These are phyloP conservation scores for Colletotrichum sp. DNA, from an alignment of 2,329 filamentous ascomycete species.

Conservation along the genomic window DNA sequence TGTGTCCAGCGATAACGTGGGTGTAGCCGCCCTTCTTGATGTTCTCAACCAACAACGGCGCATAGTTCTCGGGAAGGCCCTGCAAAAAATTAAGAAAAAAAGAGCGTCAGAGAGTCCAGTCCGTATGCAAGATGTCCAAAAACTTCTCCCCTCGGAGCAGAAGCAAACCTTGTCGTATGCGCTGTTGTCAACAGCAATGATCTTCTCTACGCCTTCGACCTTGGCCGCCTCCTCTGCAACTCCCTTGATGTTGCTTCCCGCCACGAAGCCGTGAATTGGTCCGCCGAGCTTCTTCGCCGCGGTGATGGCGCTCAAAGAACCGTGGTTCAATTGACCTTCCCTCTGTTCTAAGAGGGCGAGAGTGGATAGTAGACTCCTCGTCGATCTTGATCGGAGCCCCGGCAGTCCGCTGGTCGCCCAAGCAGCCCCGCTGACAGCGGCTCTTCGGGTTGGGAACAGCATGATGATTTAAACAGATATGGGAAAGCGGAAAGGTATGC, in stretches of 20 bases:
- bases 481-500: not conserved
- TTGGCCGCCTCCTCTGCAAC: constrained; percentile 87
- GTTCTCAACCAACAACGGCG: constrained; percentile 92
- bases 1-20: constrained; percentile 88
- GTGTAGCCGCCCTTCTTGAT: constrained; percentile 96
- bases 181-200: constrained; percentile 85
- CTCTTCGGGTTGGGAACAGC: constrained; percentile 29
- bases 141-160: not conserved
- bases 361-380: constrained; percentile 72
- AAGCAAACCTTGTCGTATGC: constrained; percentile 84
- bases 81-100: constrained; percentile 34
- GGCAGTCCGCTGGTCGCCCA: constrained; percentile 26
- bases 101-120: not conserved
- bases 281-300: constrained; percentile 89
- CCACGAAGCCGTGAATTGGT: constrained; percentile 83
- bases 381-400: constrained; percentile 24
- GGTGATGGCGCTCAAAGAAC: constrained; percentile 83
- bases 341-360: constrained; percentile 92
- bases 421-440: constrained; percentile 22
- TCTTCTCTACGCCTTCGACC: constrained; percentile 88
- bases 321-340: constrained; percentile 82
- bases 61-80: constrained; percentile 93
- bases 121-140: not conserved
- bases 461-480: constrained; percentile 26
- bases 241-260: constrained; percentile 76